Conservation (phyloP, 371 early-diverging fungal genomes). For the Mortierella sp. region DNA sequence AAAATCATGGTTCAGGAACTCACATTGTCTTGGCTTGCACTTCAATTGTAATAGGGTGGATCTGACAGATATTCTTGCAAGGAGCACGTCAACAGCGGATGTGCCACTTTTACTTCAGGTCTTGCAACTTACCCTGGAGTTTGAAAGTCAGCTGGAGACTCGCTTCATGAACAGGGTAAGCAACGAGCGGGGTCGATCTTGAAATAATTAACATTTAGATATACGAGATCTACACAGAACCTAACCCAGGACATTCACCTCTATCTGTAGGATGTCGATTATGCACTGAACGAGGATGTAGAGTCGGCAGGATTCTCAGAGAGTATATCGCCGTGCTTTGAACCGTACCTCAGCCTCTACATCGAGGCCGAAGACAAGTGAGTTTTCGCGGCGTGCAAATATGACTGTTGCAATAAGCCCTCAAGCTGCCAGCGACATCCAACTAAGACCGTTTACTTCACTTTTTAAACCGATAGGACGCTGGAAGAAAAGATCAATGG, state of each 20-base stretch:
- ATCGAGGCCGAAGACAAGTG: slow-evolving; percentile 88
- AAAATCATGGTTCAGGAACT: not conserved
- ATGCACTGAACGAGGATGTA: slow-evolving; percentile 35
- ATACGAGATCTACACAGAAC: not conserved
- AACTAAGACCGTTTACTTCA: not conserved
- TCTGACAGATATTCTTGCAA: slow-evolving; percentile 66
- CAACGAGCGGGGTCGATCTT: not conserved
- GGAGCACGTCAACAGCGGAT: slow-evolving; percentile 63
- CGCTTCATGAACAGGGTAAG: slow-evolving; percentile 71
- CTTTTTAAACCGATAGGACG: slow-evolving; percentile 14
- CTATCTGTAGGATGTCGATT: slow-evolving; percentile 49
- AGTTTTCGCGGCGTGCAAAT: slow-evolving; percentile 10
- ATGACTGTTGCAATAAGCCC: slow-evolving; percentile 32
- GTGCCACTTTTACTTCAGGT: slow-evolving; percentile 81
- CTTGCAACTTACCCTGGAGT: slow-evolving; percentile 88
- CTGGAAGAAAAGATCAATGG: slow-evolving; percentile 56
- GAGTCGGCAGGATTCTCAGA: slow-evolving; percentile 71
- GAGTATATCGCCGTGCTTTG: slow-evolving; percentile 87
- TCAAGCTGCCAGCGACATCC: not conserved
- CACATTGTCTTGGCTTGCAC: not conserved
- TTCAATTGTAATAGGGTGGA: slow-evolving; percentile 59
- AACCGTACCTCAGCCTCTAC: slow-evolving; percentile 86
- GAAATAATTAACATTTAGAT: no score
- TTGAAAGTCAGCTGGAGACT: slow-evolving; percentile 87
- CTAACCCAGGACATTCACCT: not conserved